Conservation (phyloP, 192 early-diverging fungal genomes). For the Cladochytrium replicatum region DNA sequence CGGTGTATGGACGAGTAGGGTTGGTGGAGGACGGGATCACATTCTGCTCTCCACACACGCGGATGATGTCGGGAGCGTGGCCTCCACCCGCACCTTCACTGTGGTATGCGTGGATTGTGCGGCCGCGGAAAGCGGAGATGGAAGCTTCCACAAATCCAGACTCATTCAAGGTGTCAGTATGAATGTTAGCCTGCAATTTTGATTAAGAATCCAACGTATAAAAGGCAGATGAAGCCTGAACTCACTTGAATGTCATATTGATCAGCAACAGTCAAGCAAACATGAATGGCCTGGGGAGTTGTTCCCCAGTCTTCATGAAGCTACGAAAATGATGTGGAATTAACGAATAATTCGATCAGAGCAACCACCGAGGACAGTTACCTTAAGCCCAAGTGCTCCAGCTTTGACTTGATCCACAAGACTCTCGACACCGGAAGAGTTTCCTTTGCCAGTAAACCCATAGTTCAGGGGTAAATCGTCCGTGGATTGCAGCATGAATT, state of each 20-base stretch:
- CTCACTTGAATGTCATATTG: conserved; percentile 71
- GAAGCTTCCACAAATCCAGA: conserved; percentile 92
- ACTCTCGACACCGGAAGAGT: conserved; percentile 53
- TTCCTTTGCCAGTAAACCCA: conserved; percentile 95
- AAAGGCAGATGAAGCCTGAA: not conserved
- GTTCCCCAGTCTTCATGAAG: conserved; percentile 97
- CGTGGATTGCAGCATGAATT: conserved; percentile 82
- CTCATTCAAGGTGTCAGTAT: conserved; percentile 96
- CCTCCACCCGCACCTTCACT: conserved; percentile 95
- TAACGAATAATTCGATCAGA: not conserved
- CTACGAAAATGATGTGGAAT: conserved; percentile 31
- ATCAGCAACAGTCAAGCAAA: conserved; percentile 76
- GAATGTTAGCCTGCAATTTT: conserved; percentile 78
- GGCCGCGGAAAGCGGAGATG: conserved; percentile 75
- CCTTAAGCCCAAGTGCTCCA: conserved; percentile 74
- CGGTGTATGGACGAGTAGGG: conserved; percentile 89
- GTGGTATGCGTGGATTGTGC: conserved; percentile 95
- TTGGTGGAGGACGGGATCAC: conserved; percentile 94
- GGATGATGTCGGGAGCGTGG: conserved; percentile 67
- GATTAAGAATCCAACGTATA: not conserved
- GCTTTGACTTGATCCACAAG: conserved; percentile 76
- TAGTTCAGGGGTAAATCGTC: conserved; percentile 86
- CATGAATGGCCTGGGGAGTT: conserved; percentile 88
- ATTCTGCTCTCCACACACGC: conserved; percentile 61
- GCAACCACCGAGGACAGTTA: not conserved